Evolutionary conservation across 2,329 filamentous ascomycete species (phyloP), one percentile per base, ranked within the genome.

Genomic region (Fusarium piperis): DNA sequence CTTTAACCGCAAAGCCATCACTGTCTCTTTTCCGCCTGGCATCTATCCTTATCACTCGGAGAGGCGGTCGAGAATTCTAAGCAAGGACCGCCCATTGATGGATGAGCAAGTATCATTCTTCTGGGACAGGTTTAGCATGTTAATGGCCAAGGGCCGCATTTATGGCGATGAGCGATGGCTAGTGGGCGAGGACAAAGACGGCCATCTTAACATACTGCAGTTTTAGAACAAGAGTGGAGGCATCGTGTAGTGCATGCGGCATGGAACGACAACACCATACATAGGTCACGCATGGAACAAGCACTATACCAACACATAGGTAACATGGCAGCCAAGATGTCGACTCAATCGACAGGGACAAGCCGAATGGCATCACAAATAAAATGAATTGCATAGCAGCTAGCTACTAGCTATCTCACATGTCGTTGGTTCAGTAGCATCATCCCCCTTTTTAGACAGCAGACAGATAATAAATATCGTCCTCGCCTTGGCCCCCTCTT

Each of bases 151-250:
- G 72, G 89, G 87, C 1, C 83, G 83, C 66, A 87, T 92, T 16
- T 85, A 80, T 36, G 90, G 89, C 2, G 87, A 90, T 67, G 89
- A 91, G 77, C 79, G 87, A 61, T 91, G 89, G 84, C 59, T 91
- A n/a, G 78, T 91, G 12, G 89, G 90, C 0, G 87, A 91, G 79
- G 89, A 89, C 74, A 68, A 71, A 2, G 75, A 81, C 10, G 83
- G 86, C 33, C 82, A 84, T 65, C 77, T 91, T 51, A 87, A 88
- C 1, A 79, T 91, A 62, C 79, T 87, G 65, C 78, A 84, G 61
- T 91, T 91, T 67, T 70, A 39, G 41, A 13, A 36, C 13, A 18
- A 8, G 33, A 5, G 30, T n/a, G 7, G 11, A 12, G 26, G 13
- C n/a, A 38, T 23, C 23, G 26, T 30, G 30, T 26, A 18, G 20